These are phyloP conservation scores for Cladosporium velox DNA, from an alignment of 2,329 filamentous ascomycete genomes.

Conservation along the genomic window DNA sequence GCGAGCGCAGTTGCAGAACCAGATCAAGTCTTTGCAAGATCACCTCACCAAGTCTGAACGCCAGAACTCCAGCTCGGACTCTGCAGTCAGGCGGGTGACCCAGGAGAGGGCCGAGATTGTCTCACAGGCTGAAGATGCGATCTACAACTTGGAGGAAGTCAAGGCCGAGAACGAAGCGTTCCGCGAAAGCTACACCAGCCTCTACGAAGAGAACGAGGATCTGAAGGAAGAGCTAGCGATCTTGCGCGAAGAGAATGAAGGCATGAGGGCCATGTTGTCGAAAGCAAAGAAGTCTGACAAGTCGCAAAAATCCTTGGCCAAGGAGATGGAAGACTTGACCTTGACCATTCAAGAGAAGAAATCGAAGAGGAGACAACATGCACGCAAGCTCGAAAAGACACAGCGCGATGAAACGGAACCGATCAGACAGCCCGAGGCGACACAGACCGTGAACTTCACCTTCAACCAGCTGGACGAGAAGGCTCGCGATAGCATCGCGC, in stretches of 20 bases:
- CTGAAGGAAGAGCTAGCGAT: slow-evolving; percentile 40
- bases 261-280: slow-evolving; percentile 42
- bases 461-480: slow-evolving; percentile 20
- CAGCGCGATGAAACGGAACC: background rate
- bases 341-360: slow-evolving; percentile 30
- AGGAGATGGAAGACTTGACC: slow-evolving; percentile 29
- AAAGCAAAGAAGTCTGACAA: slow-evolving; percentile 30
- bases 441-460: slow-evolving; percentile 12
- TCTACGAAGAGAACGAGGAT: slow-evolving; percentile 88
- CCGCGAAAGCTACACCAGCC: slow-evolving; percentile 49
- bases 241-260: slow-evolving; percentile 44
- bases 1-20: slow-evolving; percentile 61
- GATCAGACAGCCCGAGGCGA: slow-evolving; percentile 7
- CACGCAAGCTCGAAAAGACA: slow-evolving; percentile 1
- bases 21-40: slow-evolving; percentile 61
- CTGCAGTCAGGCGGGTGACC: slow-evolving; percentile 62
- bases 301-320: slow-evolving; percentile 3
- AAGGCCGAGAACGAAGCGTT: slow-evolving; percentile 57
- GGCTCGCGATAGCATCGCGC: slow-evolving; percentile 21
- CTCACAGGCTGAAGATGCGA: slow-evolving; percentile 62
- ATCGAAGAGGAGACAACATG: slow-evolving; percentile 7
- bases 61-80: slow-evolving; percentile 63
- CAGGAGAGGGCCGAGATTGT: slow-evolving; percentile 67
- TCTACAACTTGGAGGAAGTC: slow-evolving; percentile 55
- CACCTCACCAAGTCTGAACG: slow-evolving; percentile 64